Evolutionary conservation across 495 filamentous ascomycete genomes (phyloP).

Genomic region (Penicillium nucicola): DNA sequence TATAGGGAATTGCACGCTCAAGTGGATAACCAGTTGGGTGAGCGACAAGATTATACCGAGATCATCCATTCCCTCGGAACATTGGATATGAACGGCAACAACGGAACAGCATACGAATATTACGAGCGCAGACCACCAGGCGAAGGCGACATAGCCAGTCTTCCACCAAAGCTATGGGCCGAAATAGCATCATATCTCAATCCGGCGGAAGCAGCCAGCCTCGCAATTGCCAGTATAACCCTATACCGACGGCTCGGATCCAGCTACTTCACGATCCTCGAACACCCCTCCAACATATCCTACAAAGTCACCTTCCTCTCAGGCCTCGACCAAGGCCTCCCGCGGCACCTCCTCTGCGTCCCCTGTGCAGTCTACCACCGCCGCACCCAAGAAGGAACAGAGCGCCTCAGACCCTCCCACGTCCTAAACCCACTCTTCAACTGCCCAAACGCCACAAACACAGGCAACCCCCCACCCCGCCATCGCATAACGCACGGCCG

Average conservation of each 20-base stretch:
- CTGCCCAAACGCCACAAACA: conserved; percentile 45
- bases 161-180: conserved; percentile 44
- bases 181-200: conserved; percentile 37
- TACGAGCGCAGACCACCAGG: conserved; percentile 33
- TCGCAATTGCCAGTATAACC: conserved; percentile 46
- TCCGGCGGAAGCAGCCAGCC: conserved; percentile 42
- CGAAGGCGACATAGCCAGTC: conserved; percentile 40
- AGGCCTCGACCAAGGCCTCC: conserved; percentile 41
- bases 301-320: conserved; percentile 46
- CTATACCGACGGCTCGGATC: conserved; percentile 40
- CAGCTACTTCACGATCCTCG: conserved; percentile 28
- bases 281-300: conserved; percentile 32
- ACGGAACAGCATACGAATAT: conserved; percentile 12
- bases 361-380: conserved; percentile 51
- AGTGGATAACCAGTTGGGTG: conserved; percentile 47
- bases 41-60: conserved; percentile 45
- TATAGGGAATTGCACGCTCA: conserved; percentile 29
- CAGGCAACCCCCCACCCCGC: conserved; percentile 39
- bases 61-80: conserved; percentile 46
- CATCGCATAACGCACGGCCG: conserved; percentile 51
- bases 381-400: conserved; percentile 45
- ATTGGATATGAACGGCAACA: conserved; percentile 29
- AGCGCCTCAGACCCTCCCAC: conserved; percentile 45
- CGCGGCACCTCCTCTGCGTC: conserved; percentile 55
- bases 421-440: conserved; percentile 51